Conservation (phyloP, 2,329 filamentous ascomycete species). For the Fusarium miscanthi region DNA sequence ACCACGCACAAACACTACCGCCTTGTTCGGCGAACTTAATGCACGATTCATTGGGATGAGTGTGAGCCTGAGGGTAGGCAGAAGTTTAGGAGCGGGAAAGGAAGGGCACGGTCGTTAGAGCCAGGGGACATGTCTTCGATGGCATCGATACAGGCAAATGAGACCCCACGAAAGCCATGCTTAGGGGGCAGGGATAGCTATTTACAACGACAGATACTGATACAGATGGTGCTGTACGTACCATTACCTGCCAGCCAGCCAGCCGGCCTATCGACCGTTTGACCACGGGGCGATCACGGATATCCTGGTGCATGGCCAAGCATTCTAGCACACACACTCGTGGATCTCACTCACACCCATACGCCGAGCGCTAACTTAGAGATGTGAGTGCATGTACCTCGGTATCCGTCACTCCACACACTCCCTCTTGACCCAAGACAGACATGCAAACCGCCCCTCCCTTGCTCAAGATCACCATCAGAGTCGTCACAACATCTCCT, state of each 20-base stretch:
- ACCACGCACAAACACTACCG: conserved; percentile 26
- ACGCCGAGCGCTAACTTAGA: conserved; percentile 5
- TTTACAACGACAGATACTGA: conserved; percentile 19
- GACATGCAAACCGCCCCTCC: conserved; percentile 29
- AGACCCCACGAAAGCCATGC: conserved; percentile 30
- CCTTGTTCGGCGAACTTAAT: conserved; percentile 32
- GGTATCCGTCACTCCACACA: conserved; percentile 21
- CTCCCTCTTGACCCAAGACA: conserved; percentile 7
- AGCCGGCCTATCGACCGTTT: conserved; percentile 44
- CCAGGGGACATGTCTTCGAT: conserved; percentile 32
- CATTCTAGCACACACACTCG: conserved; percentile 38
- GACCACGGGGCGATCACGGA: conserved; percentile 45
- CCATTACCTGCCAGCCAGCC: background rate
- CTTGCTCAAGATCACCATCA: conserved; percentile 42
- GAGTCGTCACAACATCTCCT: conserved; percentile 35
- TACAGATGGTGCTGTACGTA: conserved; percentile 2
- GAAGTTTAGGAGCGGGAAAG: conserved; percentile 14
- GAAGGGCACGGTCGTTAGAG: conserved; percentile 20
- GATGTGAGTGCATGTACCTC: conserved; percentile 1
- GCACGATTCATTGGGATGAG: conserved; percentile 10
- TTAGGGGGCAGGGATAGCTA: conserved; percentile 39
- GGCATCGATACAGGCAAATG: conserved; percentile 33
- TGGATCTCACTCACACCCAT: conserved; percentile 42
- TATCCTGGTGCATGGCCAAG: conserved; percentile 42
- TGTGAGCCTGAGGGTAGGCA: background rate